These are phyloP conservation scores for Pterocarpus macrocarpus DNA, from an alignment of 306 rosid species.

Conservation along the genomic window DNA sequence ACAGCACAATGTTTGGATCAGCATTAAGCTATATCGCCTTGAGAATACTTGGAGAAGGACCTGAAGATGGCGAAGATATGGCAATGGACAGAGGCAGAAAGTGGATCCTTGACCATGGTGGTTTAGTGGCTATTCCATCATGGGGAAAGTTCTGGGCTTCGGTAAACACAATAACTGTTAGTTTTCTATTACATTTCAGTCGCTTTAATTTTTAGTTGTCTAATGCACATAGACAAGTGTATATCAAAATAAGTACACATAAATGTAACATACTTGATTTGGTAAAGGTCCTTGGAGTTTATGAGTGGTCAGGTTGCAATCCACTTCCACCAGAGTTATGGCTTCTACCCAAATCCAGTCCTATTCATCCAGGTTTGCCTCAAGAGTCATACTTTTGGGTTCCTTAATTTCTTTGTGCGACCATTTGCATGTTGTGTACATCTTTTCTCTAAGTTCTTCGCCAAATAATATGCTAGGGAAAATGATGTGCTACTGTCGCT, in stretches of 20 bases:
- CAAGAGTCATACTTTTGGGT: not conserved
- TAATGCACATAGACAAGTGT: too few relatives aligned
- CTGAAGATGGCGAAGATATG: conserved; percentile 47
- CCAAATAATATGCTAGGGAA: conserved; percentile 55
- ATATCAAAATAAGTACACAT: too few relatives aligned
- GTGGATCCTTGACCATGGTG: conserved; percentile 82
- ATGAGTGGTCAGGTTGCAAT: conserved; percentile 80
- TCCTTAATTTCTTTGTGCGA: not conserved
- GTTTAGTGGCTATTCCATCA: conserved; percentile 66
- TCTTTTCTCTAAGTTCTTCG: not conserved
- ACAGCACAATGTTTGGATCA: conserved; percentile 80
- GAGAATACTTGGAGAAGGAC: conserved; percentile 69
- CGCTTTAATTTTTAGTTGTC: not conserved
- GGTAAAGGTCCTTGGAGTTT: conserved; percentile 63
- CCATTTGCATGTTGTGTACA: not conserved
- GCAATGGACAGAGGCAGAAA: conserved; percentile 58
- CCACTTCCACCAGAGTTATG: conserved; percentile 84
- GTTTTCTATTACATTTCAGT: too few relatives aligned
- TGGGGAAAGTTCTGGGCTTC: conserved; percentile 87
- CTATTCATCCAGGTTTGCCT: conserved; percentile 69
- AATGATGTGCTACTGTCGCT: conserved; percentile 72
- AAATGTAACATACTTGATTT: not conserved
- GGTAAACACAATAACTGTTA: conserved; percentile 26
- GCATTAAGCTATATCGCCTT: conserved; percentile 68
- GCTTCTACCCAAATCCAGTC: conserved; percentile 62